Conservation (phyloP, 805 yeast genomes). For the Ogataea henricii region DNA sequence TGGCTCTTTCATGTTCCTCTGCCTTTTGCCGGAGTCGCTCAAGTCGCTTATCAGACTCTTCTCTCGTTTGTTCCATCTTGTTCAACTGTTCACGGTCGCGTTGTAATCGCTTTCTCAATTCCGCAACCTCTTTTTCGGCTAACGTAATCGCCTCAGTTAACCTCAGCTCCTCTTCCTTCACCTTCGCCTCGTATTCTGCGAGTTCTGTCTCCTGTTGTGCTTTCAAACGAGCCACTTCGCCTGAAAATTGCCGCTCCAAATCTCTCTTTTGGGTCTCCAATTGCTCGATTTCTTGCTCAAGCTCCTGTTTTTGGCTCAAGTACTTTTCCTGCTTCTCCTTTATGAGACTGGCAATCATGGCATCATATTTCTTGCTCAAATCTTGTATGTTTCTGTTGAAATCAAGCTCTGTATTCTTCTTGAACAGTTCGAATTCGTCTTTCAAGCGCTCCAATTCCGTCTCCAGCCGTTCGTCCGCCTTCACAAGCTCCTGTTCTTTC, state of each 20-base stretch:
- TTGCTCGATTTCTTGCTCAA: neutral
- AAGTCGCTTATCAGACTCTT: neutral
- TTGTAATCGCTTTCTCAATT: neutral
- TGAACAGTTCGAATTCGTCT: conserved; percentile 40
- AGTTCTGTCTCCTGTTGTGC: neutral
- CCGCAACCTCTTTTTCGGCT: conserved; percentile 1
- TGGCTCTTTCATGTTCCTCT: conserved; percentile 10
- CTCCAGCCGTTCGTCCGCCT: conserved; percentile 24
- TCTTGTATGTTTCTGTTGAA: conserved; percentile 33
- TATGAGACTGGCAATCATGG: conserved; percentile 40
- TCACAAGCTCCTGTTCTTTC: conserved; percentile 35
- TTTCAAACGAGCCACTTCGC: neutral
- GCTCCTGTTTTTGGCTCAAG: neutral
- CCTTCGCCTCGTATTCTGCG: neutral
- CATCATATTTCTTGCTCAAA: conserved; percentile 20
- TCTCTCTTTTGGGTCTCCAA: neutral
- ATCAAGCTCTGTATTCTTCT: conserved; percentile 32
- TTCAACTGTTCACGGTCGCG: neutral
- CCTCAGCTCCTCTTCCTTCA: neutral
- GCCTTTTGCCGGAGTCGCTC: conserved; percentile 7
- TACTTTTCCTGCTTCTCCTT: conserved; percentile 32
- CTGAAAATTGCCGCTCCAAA: neutral
- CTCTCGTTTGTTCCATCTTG: neutral
- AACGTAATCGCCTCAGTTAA: neutral
- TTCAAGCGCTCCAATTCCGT: conserved; percentile 31